phyloP scores from a whole-genome alignment of 257 asterid genomes.

The Dorcoceras hygrometricum region DNA sequence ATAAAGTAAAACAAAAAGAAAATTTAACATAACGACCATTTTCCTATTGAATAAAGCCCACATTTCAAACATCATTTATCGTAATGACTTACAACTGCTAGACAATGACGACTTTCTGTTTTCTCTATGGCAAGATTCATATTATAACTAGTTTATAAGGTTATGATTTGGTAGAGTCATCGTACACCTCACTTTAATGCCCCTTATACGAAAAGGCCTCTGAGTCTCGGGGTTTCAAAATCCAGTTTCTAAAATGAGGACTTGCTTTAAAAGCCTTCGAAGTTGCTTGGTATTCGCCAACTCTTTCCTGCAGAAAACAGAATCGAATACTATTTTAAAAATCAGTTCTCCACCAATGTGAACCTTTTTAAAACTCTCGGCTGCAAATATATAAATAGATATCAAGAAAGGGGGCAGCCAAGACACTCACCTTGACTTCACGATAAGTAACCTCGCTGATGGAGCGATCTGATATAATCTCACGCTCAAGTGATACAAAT shows the following conservation, averaged over 20 bases:
- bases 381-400: neutral
- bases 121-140: neutral
- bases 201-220: conserved; percentile 49
- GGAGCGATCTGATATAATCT: conserved; percentile 26
- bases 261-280: conserved; percentile 67
- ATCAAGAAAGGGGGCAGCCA: conserved; percentile 11
- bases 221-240: conserved; percentile 50
- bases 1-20: too few species aligned
- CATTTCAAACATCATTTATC: too few species aligned
- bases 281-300: conserved; percentile 50
- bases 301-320: conserved; percentile 52
- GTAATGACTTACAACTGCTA: too few species aligned
- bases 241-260: conserved; percentile 70
- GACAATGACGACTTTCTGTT: neutral
- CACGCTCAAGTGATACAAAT: conserved; percentile 44
- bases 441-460: conserved; percentile 42
- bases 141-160: neutral
- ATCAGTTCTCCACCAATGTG: conserved; percentile 4
- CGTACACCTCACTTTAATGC: conserved; percentile 25
- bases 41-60: too few species aligned
- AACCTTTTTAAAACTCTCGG: neutral
- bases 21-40: too few species aligned
- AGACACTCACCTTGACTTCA: conserved; percentile 64
- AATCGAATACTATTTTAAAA: conserved; percentile 19
- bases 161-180: conserved; percentile 8